Percentiles rank a stretch among this genome's conserved stretches.
Evolutionary conservation across 164 flowering plant genomes (phyloP).

Genomic region (Hamamelis virginiana): DNA sequence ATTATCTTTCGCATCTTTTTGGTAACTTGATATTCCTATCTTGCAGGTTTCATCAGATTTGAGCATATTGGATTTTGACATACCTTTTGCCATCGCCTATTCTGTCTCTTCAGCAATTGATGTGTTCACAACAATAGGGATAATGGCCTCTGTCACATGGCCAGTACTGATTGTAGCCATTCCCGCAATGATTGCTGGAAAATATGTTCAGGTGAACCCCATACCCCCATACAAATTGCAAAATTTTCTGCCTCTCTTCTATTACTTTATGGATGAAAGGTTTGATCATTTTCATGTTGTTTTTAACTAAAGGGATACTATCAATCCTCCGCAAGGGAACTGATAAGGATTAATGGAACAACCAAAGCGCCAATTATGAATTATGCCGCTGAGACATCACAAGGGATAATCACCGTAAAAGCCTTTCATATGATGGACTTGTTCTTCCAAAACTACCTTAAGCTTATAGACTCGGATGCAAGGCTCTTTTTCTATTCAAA

Average conservation of each 20-base stretch:
- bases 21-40: no score
- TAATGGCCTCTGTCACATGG: slow-evolving; percentile 89
- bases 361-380: slow-evolving; percentile 91
- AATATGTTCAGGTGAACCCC: slow-evolving; percentile 73
- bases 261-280: no score
- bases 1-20: no score
- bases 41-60: slow-evolving; percentile 86
- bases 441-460: slow-evolving; percentile 55
- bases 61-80: slow-evolving; percentile 69
- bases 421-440: slow-evolving; percentile 55
- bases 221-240: no score
- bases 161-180: slow-evolving; percentile 72
- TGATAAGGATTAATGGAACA: slow-evolving; percentile 80
- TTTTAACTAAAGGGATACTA: slow-evolving; percentile 51
- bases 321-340: slow-evolving; percentile 67
- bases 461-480: slow-evolving; percentile 72
- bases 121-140: slow-evolving; percentile 32
- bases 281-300: neutral
- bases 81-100: slow-evolving; percentile 56
- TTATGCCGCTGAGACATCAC: slow-evolving; percentile 77
- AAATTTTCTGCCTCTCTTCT: slow-evolving; percentile 4
- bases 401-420: slow-evolving; percentile 74
- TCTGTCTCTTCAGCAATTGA: slow-evolving; percentile 37
- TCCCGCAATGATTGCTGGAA: slow-evolving; percentile 38
- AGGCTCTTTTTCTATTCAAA: slow-evolving; percentile 65